Conservation (phyloP, 257 asterid species). For the Paraleonurus japonicus region DNA sequence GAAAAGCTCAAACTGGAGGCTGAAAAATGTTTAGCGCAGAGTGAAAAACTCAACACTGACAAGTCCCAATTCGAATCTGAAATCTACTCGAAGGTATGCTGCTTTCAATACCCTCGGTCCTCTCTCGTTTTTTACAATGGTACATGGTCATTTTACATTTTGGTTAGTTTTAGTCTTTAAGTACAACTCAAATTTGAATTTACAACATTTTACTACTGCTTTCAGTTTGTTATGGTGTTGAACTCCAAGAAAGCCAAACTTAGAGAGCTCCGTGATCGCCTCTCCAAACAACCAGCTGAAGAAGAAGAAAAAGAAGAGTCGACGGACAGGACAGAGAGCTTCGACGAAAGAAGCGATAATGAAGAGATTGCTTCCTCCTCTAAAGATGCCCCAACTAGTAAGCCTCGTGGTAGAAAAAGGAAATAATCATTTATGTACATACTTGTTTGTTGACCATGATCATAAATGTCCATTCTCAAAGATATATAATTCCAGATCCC, state of each 20-base stretch:
- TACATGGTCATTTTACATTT: neutral
- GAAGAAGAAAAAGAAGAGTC: constrained; percentile 50
- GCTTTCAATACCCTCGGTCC: too few relatives aligned
- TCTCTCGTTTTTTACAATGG: too few relatives aligned
- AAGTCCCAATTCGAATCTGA: constrained; percentile 73
- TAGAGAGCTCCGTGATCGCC: constrained; percentile 73
- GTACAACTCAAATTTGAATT: neutral
- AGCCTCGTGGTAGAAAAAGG: constrained; percentile 56
- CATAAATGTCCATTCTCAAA: too few relatives aligned
- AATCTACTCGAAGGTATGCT: constrained; percentile 67
- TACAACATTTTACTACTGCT: constrained; percentile 3
- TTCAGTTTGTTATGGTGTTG: constrained; percentile 73
- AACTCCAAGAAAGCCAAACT: constrained; percentile 90
- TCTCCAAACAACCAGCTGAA: constrained; percentile 38
- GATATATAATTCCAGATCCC: too few relatives aligned
- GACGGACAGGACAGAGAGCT: constrained; percentile 68
- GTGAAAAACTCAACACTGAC: constrained; percentile 69
- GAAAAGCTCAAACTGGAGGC: constrained; percentile 70
- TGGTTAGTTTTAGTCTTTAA: too few relatives aligned
- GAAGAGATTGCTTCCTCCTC: constrained; percentile 43
- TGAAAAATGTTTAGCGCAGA: constrained; percentile 77
- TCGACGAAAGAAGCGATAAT: constrained; percentile 56
- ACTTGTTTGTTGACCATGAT: too few relatives aligned
- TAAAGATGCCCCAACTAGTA: constrained; percentile 41
- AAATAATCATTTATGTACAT: too few relatives aligned